Evolutionary conservation across 140 eudicot species (phyloP).

Genomic region (Cichorium intybus): DNA sequence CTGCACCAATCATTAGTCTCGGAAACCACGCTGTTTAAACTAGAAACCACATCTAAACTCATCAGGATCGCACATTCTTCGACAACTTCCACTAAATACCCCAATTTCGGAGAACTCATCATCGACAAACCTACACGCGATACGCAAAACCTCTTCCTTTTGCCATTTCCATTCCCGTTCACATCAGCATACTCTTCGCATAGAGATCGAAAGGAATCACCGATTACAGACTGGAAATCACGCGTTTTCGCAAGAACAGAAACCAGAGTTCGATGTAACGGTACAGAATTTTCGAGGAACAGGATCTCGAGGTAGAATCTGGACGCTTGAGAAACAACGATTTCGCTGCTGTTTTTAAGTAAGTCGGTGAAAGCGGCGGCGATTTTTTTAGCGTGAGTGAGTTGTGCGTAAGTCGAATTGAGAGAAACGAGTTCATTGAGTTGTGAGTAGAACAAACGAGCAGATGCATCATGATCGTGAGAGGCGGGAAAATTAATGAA

Average conservation of each 20-base stretch:
- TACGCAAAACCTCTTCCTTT: conserved; percentile 80
- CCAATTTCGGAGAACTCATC: conserved; percentile 93
- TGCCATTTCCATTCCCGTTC: conserved; percentile 37
- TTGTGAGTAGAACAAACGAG: conserved; percentile 36
- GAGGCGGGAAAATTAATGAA: conserved; percentile 5
- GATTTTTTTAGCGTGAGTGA: conserved; percentile 64
- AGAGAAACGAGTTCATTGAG: conserved; percentile 58
- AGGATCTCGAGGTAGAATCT: conserved; percentile 68
- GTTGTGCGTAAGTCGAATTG: conserved; percentile 80
- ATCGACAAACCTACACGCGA: conserved; percentile 83
- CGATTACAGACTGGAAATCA: conserved; percentile 40
- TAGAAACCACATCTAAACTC: conserved; percentile 65
- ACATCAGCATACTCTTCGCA: conserved; percentile 73
- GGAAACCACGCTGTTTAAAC: conserved; percentile 53
- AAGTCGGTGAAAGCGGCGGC: conserved; percentile 58
- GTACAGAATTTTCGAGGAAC: conserved; percentile 78
- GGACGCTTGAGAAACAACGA: conserved; percentile 41
- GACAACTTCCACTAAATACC: conserved; percentile 75
- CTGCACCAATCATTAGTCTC: conserved; percentile 59
- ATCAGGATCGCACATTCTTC: conserved; percentile 82
- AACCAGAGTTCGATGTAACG: conserved; percentile 66
- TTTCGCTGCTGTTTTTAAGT: conserved; percentile 36
- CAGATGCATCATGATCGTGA: conserved; percentile 14
- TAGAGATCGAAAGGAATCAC: conserved; percentile 46
- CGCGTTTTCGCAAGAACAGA: conserved; percentile 63